Conservation (phyloP, 2,329 filamentous ascomycete genomes). For the Phaeosphaeriaceae sp. region DNA sequence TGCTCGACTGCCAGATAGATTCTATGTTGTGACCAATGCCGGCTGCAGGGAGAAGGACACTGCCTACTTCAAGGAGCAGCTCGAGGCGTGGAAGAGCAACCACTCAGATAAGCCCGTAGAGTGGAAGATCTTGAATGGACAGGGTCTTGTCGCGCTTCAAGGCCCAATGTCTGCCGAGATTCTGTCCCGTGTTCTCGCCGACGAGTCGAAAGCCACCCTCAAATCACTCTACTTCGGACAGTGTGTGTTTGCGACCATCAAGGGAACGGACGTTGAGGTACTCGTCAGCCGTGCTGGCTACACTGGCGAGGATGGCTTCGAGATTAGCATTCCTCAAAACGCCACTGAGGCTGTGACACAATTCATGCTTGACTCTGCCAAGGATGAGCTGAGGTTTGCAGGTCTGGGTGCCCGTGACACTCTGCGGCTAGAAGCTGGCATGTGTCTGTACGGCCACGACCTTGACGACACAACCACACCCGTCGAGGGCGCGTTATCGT, state of each 20-base stretch:
- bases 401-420: slow-evolving; percentile 92
- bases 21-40: slow-evolving; percentile 96
- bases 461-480: slow-evolving; percentile 80
- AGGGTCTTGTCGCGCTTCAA: slow-evolving; percentile 87
- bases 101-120: slow-evolving; percentile 57
- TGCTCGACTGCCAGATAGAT: slow-evolving; percentile 71
- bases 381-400: slow-evolving; percentile 77
- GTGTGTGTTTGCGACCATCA: slow-evolving; percentile 71
- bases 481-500: slow-evolving; percentile 71
- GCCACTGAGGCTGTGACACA: slow-evolving; percentile 73
- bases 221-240: slow-evolving; percentile 82
- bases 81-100: slow-evolving; percentile 60
- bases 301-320: slow-evolving; percentile 97
- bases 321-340: slow-evolving; percentile 81
- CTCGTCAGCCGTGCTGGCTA: slow-evolving; percentile 91
- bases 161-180: slow-evolving; percentile 79
- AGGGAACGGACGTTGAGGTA: slow-evolving; percentile 62
- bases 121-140: slow-evolving; percentile 75
- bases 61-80: slow-evolving; percentile 75
- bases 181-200: slow-evolving; percentile 69
- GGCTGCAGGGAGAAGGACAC: slow-evolving; percentile 90
- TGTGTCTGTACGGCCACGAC: slow-evolving; percentile 99
- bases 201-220: slow-evolving; percentile 47
- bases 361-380: slow-evolving; percentile 68
- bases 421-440: slow-evolving; percentile 91